phyloP scores from a whole-genome alignment of 345 rosid genomes.

The Gossypium stocksii region DNA sequence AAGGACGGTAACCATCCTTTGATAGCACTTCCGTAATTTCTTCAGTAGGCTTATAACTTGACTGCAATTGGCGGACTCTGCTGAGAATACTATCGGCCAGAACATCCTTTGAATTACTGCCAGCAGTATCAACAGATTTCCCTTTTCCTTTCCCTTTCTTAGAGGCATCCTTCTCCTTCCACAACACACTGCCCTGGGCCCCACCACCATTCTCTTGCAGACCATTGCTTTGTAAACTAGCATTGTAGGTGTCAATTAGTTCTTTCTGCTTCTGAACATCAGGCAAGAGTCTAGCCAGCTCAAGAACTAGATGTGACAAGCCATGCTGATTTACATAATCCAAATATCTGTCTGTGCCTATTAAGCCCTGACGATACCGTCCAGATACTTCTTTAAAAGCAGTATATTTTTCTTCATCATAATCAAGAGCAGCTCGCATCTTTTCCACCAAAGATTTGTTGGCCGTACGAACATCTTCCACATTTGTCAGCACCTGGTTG shows the following conservation, averaged over 20 bases:
- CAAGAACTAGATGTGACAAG: constrained; percentile 67
- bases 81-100: constrained; percentile 57
- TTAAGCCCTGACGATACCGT: constrained; percentile 77
- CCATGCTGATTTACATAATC: constrained; percentile 61
- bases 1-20: constrained; percentile 56
- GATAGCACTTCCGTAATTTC: constrained; percentile 49
- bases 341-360: constrained; percentile 59
- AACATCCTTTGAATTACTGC: constrained; percentile 34
- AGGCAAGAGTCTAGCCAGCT: constrained; percentile 86
- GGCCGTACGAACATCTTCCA: constrained; percentile 63
- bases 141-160: constrained; percentile 46
- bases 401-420: constrained; percentile 63
- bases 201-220: constrained; percentile 31
- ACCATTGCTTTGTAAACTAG: constrained; percentile 33
- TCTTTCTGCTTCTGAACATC: constrained; percentile 80
- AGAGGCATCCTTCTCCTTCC: constrained; percentile 22
- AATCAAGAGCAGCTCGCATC: constrained; percentile 60
- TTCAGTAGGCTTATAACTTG: constrained; percentile 39
- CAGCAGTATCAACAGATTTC: constrained; percentile 35
- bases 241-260: constrained; percentile 59
- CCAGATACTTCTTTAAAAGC: constrained; percentile 70
- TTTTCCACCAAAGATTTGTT: constrained; percentile 83
- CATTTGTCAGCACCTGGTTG: constrained; percentile 29
- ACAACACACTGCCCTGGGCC: constrained; percentile 15
- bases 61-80: constrained; percentile 55